These are phyloP conservation scores for Candida yuanshanica DNA, from an alignment of 805 yeast species.

Conservation along the genomic window DNA sequence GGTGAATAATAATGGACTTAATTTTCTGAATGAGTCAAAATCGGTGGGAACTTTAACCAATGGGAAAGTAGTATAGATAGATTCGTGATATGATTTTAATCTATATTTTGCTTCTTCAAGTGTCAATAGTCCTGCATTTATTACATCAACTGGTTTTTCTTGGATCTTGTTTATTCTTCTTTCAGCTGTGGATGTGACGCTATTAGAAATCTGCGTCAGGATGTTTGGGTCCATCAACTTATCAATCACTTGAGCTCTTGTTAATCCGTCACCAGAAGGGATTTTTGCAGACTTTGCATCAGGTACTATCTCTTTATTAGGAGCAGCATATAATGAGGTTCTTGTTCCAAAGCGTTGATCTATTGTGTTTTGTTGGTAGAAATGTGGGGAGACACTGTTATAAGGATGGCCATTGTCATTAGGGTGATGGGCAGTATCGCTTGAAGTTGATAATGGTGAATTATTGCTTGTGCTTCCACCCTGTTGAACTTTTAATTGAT, in stretches of 20 bases:
- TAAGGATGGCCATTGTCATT: neutral
- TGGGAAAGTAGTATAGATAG: conserved; percentile 46
- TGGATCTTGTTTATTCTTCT: conserved; percentile 18
- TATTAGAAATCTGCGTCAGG: conserved; percentile 39
- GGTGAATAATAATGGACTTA: conserved; percentile 57
- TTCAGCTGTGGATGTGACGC: conserved; percentile 41
- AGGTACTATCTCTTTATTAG: conserved; percentile 6
- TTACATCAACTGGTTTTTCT: conserved; percentile 36
- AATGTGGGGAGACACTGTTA: neutral
- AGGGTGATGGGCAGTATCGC: conserved; percentile 1
- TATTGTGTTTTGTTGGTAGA: neutral
- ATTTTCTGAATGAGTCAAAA: conserved; percentile 39
- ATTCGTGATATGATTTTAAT: conserved; percentile 41
- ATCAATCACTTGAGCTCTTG: conserved; percentile 32
- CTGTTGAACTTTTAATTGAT: conserved; percentile 10
- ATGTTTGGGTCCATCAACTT: conserved; percentile 35
- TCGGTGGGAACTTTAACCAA: conserved; percentile 48
- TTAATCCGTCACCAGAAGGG: conserved; percentile 10
- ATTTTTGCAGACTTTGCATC: conserved; percentile 3
- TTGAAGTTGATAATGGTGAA: conserved; percentile 1
- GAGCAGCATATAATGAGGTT: neutral
- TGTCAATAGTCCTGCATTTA: conserved; percentile 52
- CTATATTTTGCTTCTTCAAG: conserved; percentile 53
- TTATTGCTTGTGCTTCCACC: neutral
- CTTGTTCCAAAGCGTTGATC: conserved; percentile 2